Percentiles rank a stretch among this genome's conserved stretches.
phyloP scores from a whole-genome alignment of 2,329 filamentous ascomycete genomes.

The Pestalotiopsis sp. region DNA sequence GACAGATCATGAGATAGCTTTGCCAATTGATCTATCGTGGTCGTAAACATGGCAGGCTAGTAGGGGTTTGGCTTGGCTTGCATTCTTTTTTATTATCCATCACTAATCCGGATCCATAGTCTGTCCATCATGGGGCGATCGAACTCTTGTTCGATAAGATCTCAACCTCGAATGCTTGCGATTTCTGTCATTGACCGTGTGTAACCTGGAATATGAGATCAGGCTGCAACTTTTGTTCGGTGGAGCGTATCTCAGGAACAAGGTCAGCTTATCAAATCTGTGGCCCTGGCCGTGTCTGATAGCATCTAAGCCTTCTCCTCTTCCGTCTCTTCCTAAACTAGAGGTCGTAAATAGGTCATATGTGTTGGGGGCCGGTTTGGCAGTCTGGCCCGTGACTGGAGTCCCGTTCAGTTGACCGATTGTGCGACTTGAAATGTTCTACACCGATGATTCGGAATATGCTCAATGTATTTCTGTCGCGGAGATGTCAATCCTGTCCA shows the following conservation, averaged over 20 bases:
- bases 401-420: not conserved
- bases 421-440: not conserved
- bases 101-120: not conserved
- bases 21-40: no score
- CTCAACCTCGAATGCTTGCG: not conserved
- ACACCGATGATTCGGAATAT: not conserved
- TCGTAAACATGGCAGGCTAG: no score
- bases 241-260: not conserved
- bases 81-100: not conserved
- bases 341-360: not conserved
- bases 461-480: no score
- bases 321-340: not conserved
- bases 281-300: not conserved
- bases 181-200: not conserved
- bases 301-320: not conserved
- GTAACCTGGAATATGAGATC: not conserved
- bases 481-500: no score
- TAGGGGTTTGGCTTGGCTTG: not conserved
- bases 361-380: not conserved
- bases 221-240: not conserved
- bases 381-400: not conserved
- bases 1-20: no score
- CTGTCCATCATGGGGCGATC: not conserved
- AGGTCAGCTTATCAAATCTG: not conserved
- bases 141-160: not conserved